Evolutionary conservation across 2,329 filamentous ascomycete genomes (phyloP), one percentile per base, ranked within the genome.

Genomic region (Alternaria atra): DNA sequence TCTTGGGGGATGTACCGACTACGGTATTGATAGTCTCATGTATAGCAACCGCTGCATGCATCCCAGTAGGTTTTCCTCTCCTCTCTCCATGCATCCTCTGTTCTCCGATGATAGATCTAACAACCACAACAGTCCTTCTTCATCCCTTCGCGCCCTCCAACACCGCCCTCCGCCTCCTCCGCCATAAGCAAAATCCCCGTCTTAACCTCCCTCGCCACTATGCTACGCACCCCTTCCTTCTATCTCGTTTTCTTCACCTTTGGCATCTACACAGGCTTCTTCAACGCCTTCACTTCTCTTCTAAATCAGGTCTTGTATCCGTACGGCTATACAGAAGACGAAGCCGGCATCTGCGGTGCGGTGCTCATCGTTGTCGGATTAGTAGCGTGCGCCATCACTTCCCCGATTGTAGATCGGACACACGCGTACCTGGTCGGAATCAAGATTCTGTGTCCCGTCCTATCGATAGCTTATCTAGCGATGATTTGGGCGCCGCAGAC

Each of bases 331-430:
- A 86, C 83, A 60, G 91, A 97, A 76, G 90, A 90, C 66, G 86
- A 97, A 57, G 92, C 94, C 23, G 95, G 95, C 34, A 94, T 98
- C 71, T 93, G 90, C 10, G 95, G 95, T 65, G 95, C 91, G 0
- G 80, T 98, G 8, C 86, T 98, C 34, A 98, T 98, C 75, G 84
- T 97, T 47, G 91, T 95, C 54, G 95, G 95, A 8, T 87, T 99
- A 1, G 84, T 96, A 44, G 80, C 86, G 5, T 86, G 93, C 0
- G 95, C 93, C 13, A 83, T 97, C 63, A 85, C 88, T 0, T 92
- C 90, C 0, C 94, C 94, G 0, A 84, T 97, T 67, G 87, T 97
- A 64, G 95, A 98, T 81, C 87, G 90, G 53, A 94, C 89, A 57
- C 96, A 97, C 78, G 83, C 86, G 27, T 97, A 94, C 73, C 82